These are phyloP conservation scores for Podaxis sp. DNA, from an alignment of 768 basidiomycete species.

Conservation along the genomic window DNA sequence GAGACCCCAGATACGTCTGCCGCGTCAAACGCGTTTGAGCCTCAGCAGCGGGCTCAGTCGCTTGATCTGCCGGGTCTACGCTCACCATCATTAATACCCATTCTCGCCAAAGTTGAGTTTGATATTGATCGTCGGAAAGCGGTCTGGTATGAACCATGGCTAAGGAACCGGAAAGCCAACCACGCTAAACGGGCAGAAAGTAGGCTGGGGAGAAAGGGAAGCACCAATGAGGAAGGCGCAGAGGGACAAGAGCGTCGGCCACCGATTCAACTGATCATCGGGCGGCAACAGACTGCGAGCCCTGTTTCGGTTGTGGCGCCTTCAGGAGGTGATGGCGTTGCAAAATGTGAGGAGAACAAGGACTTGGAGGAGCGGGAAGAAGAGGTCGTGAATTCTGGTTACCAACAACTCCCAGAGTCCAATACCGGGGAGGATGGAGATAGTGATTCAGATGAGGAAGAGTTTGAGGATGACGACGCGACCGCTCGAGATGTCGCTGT, in stretches of 20 bases:
- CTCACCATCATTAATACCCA: conserved; percentile 68
- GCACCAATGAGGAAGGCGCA: conserved; percentile 19
- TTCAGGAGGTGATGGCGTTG: conserved; percentile 7
- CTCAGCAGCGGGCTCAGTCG: conserved; percentile 36
- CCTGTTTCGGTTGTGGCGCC: conserved; percentile 28
- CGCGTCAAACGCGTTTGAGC: conserved; percentile 29
- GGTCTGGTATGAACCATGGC: conserved; percentile 85
- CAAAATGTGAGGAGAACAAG: conserved; percentile 7
- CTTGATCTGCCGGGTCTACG: conserved; percentile 67
- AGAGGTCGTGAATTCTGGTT: conserved; percentile 25
- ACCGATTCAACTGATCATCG: conserved; percentile 54
- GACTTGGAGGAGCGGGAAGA: conserved; percentile 20
- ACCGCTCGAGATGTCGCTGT: conserved; percentile 38
- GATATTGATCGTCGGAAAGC: conserved; percentile 84
- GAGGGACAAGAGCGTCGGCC: conserved; percentile 28
- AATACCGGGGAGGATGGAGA: conserved; percentile 28
- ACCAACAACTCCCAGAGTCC: conserved; percentile 36
- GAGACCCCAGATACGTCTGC: conserved; percentile 58
- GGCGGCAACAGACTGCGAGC: conserved; percentile 43
- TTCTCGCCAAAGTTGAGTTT: conserved; percentile 94
- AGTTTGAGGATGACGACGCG: conserved; percentile 35
- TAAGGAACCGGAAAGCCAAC: conserved; percentile 61
- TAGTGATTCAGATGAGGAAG: conserved; percentile 33
- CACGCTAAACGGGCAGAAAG: conserved; percentile 59
- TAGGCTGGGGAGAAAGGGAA: conserved; percentile 23